Percentiles rank a stretch among this genome's conserved stretches.
Conservation (phyloP, 1,284 basidiomycete genomes). For the Ceratobasidium sp. region DNA sequence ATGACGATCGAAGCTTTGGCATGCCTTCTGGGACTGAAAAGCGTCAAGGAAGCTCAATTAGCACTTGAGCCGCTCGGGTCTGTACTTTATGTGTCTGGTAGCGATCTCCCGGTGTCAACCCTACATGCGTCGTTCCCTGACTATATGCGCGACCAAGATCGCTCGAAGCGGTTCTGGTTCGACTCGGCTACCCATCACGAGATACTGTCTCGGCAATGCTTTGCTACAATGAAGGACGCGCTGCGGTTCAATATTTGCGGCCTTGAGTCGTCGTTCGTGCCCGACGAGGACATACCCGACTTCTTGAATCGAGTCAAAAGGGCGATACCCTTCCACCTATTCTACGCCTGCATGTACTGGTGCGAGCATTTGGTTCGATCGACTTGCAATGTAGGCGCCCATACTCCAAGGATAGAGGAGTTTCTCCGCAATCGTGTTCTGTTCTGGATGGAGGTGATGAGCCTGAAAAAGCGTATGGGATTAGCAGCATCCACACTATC, state of each 20-base stretch:
- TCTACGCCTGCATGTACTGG: slow-evolving; percentile 29
- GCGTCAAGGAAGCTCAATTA: neutral
- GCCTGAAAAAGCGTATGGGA: neutral
- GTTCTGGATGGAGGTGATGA: slow-evolving; percentile 39
- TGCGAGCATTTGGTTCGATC: slow-evolving; percentile 1
- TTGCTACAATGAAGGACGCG: neutral
- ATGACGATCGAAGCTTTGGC: neutral
- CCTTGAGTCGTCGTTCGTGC: slow-evolving; percentile 14
- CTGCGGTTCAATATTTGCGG: slow-evolving; percentile 35
- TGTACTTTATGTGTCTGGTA: slow-evolving; percentile 11
- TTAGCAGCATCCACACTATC: neutral
- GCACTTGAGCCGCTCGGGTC: neutral
- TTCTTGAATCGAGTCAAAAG: neutral
- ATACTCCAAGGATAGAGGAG: neutral
- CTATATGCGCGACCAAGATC: slow-evolving; percentile 1
- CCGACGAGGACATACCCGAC: neutral
- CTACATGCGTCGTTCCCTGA: slow-evolving; percentile 39
- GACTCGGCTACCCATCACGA: neutral
- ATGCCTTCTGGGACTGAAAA: neutral
- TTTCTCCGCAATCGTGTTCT: neutral
- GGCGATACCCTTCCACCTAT: neutral
- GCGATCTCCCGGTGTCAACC: neutral
- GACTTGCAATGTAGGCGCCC: neutral
- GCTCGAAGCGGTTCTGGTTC: slow-evolving; percentile 3
- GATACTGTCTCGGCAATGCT: slow-evolving; percentile 16